Base-by-base conservation (phyloP, 1,139 yeast genomes). In the Magnusiomyces magnusii region DNA sequence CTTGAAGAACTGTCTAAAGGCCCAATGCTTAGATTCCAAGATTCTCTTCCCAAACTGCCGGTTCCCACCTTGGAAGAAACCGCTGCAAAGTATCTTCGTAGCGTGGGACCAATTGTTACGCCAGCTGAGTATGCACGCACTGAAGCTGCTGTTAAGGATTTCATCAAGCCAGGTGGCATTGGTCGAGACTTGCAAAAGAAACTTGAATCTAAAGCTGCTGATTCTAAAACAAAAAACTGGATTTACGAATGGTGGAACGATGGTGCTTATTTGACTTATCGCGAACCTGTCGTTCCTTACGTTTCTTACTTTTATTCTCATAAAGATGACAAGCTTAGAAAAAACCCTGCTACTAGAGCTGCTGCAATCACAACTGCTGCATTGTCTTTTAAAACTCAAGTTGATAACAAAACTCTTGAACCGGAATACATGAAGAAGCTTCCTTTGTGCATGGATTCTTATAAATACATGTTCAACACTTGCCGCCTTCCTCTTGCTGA, bases 361-460 rank as follows among this genome's bases (percentile, higher is more conserved):
- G 77, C 92, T 65, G 77, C 87, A 72, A 76, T 84, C 58, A 69
- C 72, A 42, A 68, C 76, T 23, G 78, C 76, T 10, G 77, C 76
- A 1, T 71, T 76, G 23, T 62, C 69, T 50, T 76, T 76, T 69
- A 74, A 75, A 69, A 62, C 64, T 52, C 68, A 67, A 63, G 73
- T 73, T 51, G 78, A 74, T 60, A 60, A 64, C 52, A 70, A 71
- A 62, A 69, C 75, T 19, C 67, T 76, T 65, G 84, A 79, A 66
- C 91, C 97, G 1, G 98, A 93, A 74, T 76, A 86, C 64, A 83
- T 90, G 77, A 87, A 83, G 76, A 86, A 85, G 58, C 80, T 79
- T 66, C 97, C 98, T 24, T 86, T 82, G 72, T 92, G 97, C 75
- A 92, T 92, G 98, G 92, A 90, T 73, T 87, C 95, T 47, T 92